Evolutionary conservation across 225 moss, liverwort and hornwort species (phyloP).

Genomic region (Marchantia paleacea): DNA sequence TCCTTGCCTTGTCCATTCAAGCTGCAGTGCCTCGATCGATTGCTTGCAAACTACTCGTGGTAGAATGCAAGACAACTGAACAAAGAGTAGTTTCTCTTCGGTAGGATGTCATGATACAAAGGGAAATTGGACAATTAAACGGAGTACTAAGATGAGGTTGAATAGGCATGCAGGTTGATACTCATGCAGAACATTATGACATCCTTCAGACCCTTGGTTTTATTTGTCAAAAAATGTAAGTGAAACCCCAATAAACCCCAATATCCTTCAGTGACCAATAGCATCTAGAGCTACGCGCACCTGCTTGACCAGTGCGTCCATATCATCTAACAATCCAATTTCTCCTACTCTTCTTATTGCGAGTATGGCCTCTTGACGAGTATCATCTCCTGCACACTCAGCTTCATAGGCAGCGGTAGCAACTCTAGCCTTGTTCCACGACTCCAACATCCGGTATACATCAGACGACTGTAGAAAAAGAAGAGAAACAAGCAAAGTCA

Average conservation of each 20-base stretch:
- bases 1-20: not conserved
- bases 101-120: conserved; percentile 6
- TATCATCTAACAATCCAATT: conserved; percentile 44
- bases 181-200: not conserved
- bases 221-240: conserved; percentile 9
- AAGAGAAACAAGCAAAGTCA: not conserved
- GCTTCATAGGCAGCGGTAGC: conserved; percentile 42
- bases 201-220: conserved; percentile 10
- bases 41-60: conserved; percentile 3
- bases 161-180: not conserved
- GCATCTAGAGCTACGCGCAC: conserved; percentile 44
- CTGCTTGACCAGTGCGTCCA: conserved; percentile 44
- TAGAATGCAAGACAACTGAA: conserved; percentile 1
- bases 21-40: not conserved
- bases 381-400: conserved; percentile 35
- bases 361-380: conserved; percentile 31
- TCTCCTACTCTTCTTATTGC: conserved; percentile 49
- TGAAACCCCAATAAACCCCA: not conserved
- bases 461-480: conserved; percentile 34
- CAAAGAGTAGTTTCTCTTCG: conserved; percentile 2
- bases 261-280: conserved; percentile 28
- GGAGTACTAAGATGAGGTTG: conserved; percentile 1
- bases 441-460: conserved; percentile 34
- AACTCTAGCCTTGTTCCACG: conserved; percentile 36
- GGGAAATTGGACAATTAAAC: not conserved